These are phyloP conservation scores for Penicillium sp. DNA, from an alignment of 2,329 filamentous ascomycete genomes.

Conservation along the genomic window DNA sequence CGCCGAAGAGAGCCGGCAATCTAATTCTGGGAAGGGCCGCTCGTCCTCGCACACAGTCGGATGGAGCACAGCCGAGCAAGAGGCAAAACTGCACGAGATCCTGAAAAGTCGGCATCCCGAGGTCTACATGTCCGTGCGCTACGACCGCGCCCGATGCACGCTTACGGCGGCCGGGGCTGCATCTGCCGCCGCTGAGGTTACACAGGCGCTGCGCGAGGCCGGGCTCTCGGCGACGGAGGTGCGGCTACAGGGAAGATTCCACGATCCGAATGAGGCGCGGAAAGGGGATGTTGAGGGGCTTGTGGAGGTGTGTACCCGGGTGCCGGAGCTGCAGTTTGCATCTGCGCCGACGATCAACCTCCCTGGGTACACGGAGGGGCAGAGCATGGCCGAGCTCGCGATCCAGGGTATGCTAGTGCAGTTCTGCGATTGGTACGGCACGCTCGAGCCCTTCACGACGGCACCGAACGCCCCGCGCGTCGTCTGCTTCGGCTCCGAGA, in stretches of 20 bases:
- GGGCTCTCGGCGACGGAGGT: conserved; percentile 38
- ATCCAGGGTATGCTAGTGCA: conserved; percentile 42
- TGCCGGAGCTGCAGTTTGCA: conserved; percentile 38
- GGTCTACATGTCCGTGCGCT: conserved; percentile 45
- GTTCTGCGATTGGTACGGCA: conserved; percentile 42
- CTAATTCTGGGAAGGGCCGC: neutral
- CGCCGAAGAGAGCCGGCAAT: conserved; percentile 33
- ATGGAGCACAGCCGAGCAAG: conserved; percentile 30
- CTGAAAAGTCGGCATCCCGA: conserved; percentile 20
- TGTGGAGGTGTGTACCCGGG: conserved; percentile 33
- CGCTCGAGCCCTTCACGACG: conserved; percentile 28
- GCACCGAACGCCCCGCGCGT: conserved; percentile 17
- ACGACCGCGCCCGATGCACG: conserved; percentile 45
- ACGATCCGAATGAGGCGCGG: conserved; percentile 22
- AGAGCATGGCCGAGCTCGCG: conserved; percentile 36
- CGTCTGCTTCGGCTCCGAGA: conserved; percentile 46
- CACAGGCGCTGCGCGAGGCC: conserved; percentile 19
- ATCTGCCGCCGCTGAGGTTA: neutral
- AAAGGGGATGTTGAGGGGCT: conserved; percentile 27
- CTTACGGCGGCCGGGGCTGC: conserved; percentile 35
- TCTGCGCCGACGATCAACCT: conserved; percentile 33
- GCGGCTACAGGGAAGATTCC: conserved; percentile 41
- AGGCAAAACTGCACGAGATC: conserved; percentile 24
- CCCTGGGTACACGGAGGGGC: conserved; percentile 27
- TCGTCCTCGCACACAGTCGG: conserved; percentile 24